phyloP scores from a whole-genome alignment of 352 stramenopile genomes.

The Phytophthora syringae region DNA sequence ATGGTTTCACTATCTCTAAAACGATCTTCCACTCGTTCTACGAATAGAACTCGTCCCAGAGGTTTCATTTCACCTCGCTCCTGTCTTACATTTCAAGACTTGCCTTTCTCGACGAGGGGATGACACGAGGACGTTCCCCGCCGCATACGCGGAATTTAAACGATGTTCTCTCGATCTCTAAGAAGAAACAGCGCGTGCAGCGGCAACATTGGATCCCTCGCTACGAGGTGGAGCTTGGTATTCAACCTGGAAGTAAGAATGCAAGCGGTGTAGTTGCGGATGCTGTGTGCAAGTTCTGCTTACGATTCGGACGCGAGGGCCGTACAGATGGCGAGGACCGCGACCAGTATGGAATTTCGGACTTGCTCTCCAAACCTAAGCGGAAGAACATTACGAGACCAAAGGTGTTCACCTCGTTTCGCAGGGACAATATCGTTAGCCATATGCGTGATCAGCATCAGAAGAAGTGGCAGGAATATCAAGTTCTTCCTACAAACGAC shows the following conservation, averaged over 20 bases:
- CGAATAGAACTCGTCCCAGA: neutral
- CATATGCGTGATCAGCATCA: neutral
- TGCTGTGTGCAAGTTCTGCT: neutral
- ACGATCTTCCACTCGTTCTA: neutral
- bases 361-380: neutral
- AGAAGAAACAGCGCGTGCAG: neutral
- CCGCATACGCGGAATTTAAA: neutral
- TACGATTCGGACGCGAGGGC: neutral
- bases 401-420: neutral
- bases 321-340: too few relatives aligned
- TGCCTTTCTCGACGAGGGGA: neutral
- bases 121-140: neutral
- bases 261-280: neutral
- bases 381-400: neutral
- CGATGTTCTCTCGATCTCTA: neutral
- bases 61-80: neutral
- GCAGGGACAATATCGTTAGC: neutral
- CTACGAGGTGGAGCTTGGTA: neutral
- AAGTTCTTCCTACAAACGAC: neutral
- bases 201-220: neutral
- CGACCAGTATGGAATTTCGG: neutral
- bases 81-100: neutral
- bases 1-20: neutral
- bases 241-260: neutral
- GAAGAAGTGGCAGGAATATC: neutral